A percentile compares a stretch with the other conserved stretches of the same genome.
Conservation (phyloP, 177 flowering plant genomes). For the Vitis hybrid region DNA sequence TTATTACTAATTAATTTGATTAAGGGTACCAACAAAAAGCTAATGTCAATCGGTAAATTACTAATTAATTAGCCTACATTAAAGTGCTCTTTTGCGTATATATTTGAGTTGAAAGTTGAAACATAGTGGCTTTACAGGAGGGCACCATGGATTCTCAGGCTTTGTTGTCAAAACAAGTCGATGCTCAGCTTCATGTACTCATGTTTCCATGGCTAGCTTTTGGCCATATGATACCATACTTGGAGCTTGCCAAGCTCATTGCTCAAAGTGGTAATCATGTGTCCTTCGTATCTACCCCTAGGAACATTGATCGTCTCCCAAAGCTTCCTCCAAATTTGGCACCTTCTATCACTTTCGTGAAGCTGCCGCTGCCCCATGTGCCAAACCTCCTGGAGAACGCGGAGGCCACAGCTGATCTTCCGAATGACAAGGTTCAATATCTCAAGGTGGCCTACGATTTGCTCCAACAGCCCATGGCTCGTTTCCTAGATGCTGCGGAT, state of each 20-base stretch:
- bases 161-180: neutral
- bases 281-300: neutral
- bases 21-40: no score
- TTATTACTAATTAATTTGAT: no score
- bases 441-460: constrained; percentile 8
- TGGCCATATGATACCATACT: neutral
- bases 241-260: constrained; percentile 12
- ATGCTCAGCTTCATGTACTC: constrained; percentile 11
- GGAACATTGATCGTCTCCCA: no score
- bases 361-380: constrained; percentile 10
- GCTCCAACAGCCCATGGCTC: neutral
- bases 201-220: neutral
- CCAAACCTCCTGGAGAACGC: constrained; percentile 8
- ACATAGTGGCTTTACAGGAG: no score
- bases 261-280: constrained; percentile 20
- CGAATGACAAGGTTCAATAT: neutral
- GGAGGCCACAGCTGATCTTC: constrained; percentile 21
- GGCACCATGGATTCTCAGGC: neutral
- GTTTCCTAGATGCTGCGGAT: neutral
- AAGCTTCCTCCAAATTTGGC: neutral
- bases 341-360: constrained; percentile 3
- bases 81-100: no score
- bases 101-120: no score
- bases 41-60: no score
- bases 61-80: no score